phyloP scores from a whole-genome alignment of 2,329 filamentous ascomycete species.

The Pseudogymnoascus destructans region DNA sequence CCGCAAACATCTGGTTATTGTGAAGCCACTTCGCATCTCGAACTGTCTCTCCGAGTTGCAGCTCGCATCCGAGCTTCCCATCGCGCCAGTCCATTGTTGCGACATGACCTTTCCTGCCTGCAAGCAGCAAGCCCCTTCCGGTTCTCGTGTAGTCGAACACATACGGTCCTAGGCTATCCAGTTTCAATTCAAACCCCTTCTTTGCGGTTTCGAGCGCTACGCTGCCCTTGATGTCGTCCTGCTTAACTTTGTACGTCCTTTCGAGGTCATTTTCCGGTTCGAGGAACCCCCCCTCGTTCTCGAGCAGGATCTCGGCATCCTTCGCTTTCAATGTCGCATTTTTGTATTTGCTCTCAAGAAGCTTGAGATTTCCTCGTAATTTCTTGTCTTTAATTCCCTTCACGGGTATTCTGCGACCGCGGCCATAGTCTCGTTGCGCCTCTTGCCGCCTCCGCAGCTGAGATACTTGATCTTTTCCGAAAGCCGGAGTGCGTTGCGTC shows the following conservation, averaged over 20 bases:
- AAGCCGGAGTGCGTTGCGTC: conserved; percentile 37
- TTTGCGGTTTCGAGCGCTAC: conserved; percentile 76
- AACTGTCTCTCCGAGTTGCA: conserved; percentile 83
- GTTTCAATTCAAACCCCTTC: conserved; percentile 81
- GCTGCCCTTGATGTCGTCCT: conserved; percentile 66
- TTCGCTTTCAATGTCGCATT: conserved; percentile 73
- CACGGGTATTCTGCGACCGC: conserved; percentile 62
- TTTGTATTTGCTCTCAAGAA: conserved; percentile 70
- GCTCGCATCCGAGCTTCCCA: conserved; percentile 79
- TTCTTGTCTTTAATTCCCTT: conserved; percentile 80
- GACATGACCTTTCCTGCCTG: conserved; percentile 84
- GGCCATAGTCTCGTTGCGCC: conserved; percentile 68
- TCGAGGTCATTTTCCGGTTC: conserved; percentile 83
- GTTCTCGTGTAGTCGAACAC: conserved; percentile 80
- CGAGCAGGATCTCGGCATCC: conserved; percentile 87
- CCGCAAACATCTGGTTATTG: conserved; percentile 88
- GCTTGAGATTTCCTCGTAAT: conserved; percentile 63
- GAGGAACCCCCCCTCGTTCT: conserved; percentile 74
- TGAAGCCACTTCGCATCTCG: conserved; percentile 85
- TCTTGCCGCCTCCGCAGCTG: conserved; percentile 38
- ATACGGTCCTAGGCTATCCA: conserved; percentile 77
- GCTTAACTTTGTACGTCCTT: conserved; percentile 80
- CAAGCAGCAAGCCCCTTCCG: conserved; percentile 72
- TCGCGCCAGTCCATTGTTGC: conserved; percentile 94
- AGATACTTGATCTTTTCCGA: conserved; percentile 19